These are phyloP conservation scores for Mycena polygramma DNA, from an alignment of 768 basidiomycete species.

Conservation along the genomic window DNA sequence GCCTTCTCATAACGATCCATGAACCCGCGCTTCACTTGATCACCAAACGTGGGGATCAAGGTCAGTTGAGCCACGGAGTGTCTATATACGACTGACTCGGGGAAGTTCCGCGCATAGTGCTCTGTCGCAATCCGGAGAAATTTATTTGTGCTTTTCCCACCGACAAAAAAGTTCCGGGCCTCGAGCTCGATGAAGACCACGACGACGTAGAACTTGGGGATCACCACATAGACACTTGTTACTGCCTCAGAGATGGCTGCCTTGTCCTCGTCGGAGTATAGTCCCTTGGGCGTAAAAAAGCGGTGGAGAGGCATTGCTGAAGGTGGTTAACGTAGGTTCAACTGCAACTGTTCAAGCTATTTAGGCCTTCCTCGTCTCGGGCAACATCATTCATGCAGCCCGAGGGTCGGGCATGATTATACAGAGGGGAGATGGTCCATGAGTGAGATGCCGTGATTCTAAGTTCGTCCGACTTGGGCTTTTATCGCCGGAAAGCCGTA, in stretches of 20 bases:
- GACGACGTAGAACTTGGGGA: slow-evolving; percentile 43
- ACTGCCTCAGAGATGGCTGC: slow-evolving; percentile 38
- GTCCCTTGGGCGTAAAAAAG: slow-evolving; percentile 40
- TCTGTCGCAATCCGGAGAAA: slow-evolving; percentile 40
- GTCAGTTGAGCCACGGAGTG: no score
- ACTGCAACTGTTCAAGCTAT: background rate
- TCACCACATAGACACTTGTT: slow-evolving; percentile 33
- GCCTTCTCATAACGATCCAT: slow-evolving; percentile 33
- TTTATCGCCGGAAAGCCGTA: no score
- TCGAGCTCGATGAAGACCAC: slow-evolving; percentile 45
- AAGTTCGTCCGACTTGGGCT: no score
- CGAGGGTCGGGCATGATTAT: no score
- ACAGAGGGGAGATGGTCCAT: no score
- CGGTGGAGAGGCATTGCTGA: slow-evolving; percentile 44
- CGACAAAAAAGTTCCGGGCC: slow-evolving; percentile 37
- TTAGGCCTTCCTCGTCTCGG: background rate
- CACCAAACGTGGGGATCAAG: background rate
- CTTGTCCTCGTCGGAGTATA: slow-evolving; percentile 42
- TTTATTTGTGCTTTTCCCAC: slow-evolving; percentile 34
- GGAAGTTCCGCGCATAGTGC: slow-evolving; percentile 39
- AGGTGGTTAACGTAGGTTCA: background rate
- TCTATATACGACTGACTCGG: slow-evolving; percentile 19
- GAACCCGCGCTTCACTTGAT: slow-evolving; percentile 10
- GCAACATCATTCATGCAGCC: background rate
- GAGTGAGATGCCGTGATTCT: no score